These are phyloP conservation scores for Kondoa subrosea DNA, from an alignment of 768 basidiomycete genomes.

Conservation along the genomic window DNA sequence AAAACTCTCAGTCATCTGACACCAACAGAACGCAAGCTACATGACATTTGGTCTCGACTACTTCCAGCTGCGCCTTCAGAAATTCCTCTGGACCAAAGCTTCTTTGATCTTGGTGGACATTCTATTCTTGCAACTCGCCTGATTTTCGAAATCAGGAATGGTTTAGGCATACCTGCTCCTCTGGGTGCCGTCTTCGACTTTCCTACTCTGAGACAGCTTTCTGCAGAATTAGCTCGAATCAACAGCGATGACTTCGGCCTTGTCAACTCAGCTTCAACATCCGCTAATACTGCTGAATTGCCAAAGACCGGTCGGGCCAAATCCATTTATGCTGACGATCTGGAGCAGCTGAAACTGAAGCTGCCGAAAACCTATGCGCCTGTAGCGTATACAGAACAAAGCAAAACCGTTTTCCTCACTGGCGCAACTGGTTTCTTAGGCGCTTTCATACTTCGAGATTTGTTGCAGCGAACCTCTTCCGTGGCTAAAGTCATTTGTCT, in stretches of 20 bases:
- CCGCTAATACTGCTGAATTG: constrained; percentile 13
- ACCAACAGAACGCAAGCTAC: constrained; percentile 62
- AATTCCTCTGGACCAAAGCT: constrained; percentile 77
- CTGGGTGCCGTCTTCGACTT: constrained; percentile 78
- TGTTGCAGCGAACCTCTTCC: constrained; percentile 42
- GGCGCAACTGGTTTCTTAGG: constrained; percentile 96
- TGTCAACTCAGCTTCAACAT: constrained; percentile 30
- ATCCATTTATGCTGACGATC: constrained; percentile 60
- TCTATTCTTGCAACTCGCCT: constrained; percentile 94
- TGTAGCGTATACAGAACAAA: constrained; percentile 43
- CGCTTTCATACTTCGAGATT: constrained; percentile 68
- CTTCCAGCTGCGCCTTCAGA: constrained; percentile 48
- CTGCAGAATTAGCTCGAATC: constrained; percentile 54
- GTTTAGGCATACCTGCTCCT: constrained; percentile 76
- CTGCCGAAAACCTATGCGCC: constrained; percentile 49
- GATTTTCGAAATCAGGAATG: constrained; percentile 88
- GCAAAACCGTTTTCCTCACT: constrained; percentile 68
- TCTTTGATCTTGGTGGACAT: constrained; percentile 97
- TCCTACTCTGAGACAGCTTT: constrained; percentile 66
- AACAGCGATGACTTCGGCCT: constrained; percentile 68
- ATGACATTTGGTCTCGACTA: constrained; percentile 65
- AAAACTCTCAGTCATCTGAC: constrained; percentile 35
- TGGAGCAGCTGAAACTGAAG: constrained; percentile 43
- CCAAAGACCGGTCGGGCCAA: constrained; percentile 21
- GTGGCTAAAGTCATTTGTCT: constrained; percentile 81